phyloP scores from a whole-genome alignment of 1,284 basidiomycete species.

The Cryptococcus sp. region DNA sequence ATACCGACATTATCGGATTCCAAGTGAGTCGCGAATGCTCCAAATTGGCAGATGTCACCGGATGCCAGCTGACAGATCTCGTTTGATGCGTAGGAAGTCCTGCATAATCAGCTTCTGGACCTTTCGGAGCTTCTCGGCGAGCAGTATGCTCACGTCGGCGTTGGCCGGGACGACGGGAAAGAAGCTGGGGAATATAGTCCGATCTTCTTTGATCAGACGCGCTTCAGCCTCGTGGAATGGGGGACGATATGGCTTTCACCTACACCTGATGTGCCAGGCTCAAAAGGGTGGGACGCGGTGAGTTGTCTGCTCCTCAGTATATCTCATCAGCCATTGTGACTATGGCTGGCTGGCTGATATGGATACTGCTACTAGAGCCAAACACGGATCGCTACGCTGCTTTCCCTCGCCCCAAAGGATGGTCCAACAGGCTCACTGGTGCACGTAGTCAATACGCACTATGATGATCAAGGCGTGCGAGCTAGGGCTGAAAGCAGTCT shows the following conservation, averaged over 20 bases:
- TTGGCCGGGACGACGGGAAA: constrained; percentile 64
- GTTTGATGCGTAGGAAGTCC: constrained; percentile 57
- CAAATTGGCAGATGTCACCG: background rate
- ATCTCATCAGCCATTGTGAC: background rate
- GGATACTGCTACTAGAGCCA: constrained; percentile 23
- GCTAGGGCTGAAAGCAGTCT: constrained; percentile 43
- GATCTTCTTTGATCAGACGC: constrained; percentile 62
- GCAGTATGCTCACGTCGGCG: constrained; percentile 62
- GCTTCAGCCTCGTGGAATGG: constrained; percentile 35
- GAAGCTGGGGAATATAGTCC: constrained; percentile 64
- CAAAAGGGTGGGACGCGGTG: constrained; percentile 52
- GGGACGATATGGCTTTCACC: constrained; percentile 48
- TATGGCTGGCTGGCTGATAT: constrained; percentile 3
- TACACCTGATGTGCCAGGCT: constrained; percentile 40
- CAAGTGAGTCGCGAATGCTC: constrained; percentile 24
- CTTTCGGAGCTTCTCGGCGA: constrained; percentile 60
- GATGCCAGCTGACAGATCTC: background rate
- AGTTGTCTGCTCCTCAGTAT: constrained; percentile 14
- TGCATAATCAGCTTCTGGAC: constrained; percentile 64
- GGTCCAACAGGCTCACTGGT: constrained; percentile 19
- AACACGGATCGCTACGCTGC: constrained; percentile 47
- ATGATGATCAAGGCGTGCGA: constrained; percentile 42
- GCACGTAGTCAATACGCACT: constrained; percentile 51
- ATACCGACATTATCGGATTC: constrained; percentile 54
- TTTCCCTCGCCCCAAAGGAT: constrained; percentile 29